Conservation (phyloP, 352 stramenopile species). For the Phytophthora europaea region DNA sequence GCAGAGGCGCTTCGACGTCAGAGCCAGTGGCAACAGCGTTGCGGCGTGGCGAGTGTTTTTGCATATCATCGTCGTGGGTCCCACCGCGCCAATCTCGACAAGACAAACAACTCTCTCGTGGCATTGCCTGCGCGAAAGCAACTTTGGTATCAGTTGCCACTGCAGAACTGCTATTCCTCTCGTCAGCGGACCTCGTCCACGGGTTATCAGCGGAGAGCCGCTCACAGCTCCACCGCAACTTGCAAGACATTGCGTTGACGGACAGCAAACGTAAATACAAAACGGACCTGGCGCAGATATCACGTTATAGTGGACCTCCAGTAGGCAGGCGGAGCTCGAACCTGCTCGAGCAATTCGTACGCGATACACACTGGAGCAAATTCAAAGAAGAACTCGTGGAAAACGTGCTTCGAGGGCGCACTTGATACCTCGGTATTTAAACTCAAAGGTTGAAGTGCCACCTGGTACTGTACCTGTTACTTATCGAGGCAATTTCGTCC, state of each 20-base stretch:
- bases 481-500: conserved; percentile 11
- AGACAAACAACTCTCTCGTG: conserved; percentile 19
- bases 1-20: neutral
- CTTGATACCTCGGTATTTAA: neutral
- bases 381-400: conserved; percentile 49
- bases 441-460: too few species aligned
- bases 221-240: conserved; percentile 49
- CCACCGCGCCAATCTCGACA: conserved; percentile 44
- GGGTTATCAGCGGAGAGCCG: conserved; percentile 49
- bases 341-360: conserved; percentile 37
- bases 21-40: conserved; percentile 34
- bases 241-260: conserved; percentile 30
- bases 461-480: too few species aligned
- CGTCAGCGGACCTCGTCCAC: conserved; percentile 44
- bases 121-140: conserved; percentile 57
- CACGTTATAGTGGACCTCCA: conserved; percentile 1
- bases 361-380: conserved; percentile 37
- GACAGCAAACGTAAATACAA: conserved; percentile 21
- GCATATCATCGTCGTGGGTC: conserved; percentile 65
- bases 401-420: conserved; percentile 31
- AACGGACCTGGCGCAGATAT: neutral
- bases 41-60: conserved; percentile 59
- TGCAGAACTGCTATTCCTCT: conserved; percentile 65
- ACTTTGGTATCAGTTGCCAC: conserved; percentile 51
- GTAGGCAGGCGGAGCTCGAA: conserved; percentile 26